A percentile compares a stretch with the other conserved stretches of the same genome.
These are phyloP conservation scores for Yueomyces sp. DNA, from an alignment of 805 yeast genomes.

Conservation along the genomic window DNA sequence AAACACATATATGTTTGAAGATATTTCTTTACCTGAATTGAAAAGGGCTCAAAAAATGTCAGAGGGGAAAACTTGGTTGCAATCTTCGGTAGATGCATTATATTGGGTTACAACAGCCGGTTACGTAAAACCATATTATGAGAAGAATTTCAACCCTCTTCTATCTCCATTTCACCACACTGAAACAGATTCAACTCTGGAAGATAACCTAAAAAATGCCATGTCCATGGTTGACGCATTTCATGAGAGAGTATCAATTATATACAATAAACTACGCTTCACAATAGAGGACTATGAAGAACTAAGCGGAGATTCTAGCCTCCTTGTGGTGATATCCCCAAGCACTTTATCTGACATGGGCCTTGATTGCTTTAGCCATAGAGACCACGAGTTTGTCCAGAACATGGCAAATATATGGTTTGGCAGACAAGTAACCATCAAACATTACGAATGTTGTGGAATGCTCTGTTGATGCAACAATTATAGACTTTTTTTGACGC, in stretches of 20 bases:
- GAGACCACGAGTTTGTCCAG: constrained; percentile 16
- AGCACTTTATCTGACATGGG: constrained; percentile 11
- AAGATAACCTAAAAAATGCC: not conserved
- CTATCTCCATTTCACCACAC: not conserved
- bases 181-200: not conserved
- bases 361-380: constrained; percentile 23
- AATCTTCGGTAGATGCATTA: constrained; percentile 18
- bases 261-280: constrained; percentile 8
- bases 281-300: constrained; percentile 7
- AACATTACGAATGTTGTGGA: not conserved
- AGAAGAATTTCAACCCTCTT: constrained; percentile 3
- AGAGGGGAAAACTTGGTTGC: constrained; percentile 21
- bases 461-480: not conserved
- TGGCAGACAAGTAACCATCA: not conserved
- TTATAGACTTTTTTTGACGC: no score
- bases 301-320: constrained; percentile 4
- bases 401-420: not conserved
- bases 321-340: constrained; percentile 7
- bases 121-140: constrained; percentile 15
- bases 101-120: constrained; percentile 21
- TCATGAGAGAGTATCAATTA: constrained; percentile 6
- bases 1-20: constrained; percentile 7
- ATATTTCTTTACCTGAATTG: constrained; percentile 6
- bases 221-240: constrained; percentile 9
- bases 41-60: constrained; percentile 3